A percentile compares a stretch with the other conserved stretches of the same genome.
Conservation (phyloP, 331 rosid species). For the Acacia concinna region DNA sequence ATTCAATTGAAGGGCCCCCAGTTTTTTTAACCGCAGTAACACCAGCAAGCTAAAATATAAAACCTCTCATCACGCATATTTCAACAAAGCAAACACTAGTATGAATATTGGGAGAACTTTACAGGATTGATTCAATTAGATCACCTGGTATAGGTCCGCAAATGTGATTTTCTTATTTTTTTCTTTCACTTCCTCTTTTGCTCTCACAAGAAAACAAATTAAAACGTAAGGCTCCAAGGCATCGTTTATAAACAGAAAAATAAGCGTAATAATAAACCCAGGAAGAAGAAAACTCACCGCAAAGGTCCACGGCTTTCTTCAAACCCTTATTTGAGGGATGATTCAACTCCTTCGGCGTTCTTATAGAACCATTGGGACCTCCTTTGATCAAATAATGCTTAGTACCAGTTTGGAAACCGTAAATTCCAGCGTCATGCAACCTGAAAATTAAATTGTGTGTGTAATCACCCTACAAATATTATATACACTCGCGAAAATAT, state of each 20-base stretch:
- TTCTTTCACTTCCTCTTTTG: slow-evolving; percentile 65
- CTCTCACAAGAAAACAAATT: slow-evolving; percentile 1
- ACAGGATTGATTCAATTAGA: not conserved
- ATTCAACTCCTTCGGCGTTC: slow-evolving; percentile 49
- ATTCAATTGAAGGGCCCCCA: slow-evolving; percentile 76
- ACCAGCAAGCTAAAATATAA: slow-evolving; percentile 78
- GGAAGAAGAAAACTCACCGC: slow-evolving; percentile 46
- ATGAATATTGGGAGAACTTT: not conserved
- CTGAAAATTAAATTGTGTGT: slow-evolving; percentile 28
- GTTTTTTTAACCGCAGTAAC: slow-evolving; percentile 78
- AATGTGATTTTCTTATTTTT: slow-evolving; percentile 59
- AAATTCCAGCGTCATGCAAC: slow-evolving; percentile 94
- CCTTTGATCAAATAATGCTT: not conserved
- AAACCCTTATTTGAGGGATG: slow-evolving; percentile 63
- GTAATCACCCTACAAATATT: not conserved
- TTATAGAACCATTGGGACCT: slow-evolving; percentile 88
- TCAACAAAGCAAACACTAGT: not conserved
- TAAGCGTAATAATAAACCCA: not conserved
- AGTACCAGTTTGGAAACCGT: slow-evolving; percentile 30
- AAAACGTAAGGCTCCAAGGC: not conserved
- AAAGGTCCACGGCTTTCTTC: slow-evolving; percentile 61
- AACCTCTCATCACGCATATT: not conserved
- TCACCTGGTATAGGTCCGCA: slow-evolving; percentile 95
- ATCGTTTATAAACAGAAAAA: not conserved
- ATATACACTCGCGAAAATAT: not conserved